A percentile compares a stretch with the other conserved stretches of the same genome.
Conservation (phyloP, 768 basidiomycete genomes). For the Pulveroboletus ravenelii region DNA sequence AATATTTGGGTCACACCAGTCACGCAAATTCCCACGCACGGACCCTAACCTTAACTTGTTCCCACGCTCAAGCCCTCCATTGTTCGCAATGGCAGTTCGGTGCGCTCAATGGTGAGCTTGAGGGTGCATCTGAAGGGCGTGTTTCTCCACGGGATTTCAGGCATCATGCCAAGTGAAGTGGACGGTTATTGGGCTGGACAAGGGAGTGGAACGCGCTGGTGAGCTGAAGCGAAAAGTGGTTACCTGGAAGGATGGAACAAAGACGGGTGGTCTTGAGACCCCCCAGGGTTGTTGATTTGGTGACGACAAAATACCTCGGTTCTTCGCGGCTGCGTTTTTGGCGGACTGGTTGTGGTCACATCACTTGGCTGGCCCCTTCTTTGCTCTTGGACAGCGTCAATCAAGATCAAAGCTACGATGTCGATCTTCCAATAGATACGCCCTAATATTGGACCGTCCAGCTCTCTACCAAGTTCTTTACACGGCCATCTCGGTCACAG, state of each 20-base stretch:
- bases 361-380: neutral
- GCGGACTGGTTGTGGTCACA: neutral
- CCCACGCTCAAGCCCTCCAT: slow-evolving; percentile 29
- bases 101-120: slow-evolving; percentile 1
- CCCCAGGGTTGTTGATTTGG: slow-evolving; percentile 15
- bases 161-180: neutral
- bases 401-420: neutral
- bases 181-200: neutral
- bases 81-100: slow-evolving; percentile 10
- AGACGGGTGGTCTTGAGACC: slow-evolving; percentile 25
- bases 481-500: neutral
- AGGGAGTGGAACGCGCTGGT: neutral
- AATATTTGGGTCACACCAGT: slow-evolving; percentile 36
- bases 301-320: slow-evolving; percentile 8
- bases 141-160: neutral
- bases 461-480: no score
- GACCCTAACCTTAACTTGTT: slow-evolving; percentile 39
- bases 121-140: neutral
- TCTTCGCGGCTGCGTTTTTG: slow-evolving; percentile 1
- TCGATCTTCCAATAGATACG: neutral
- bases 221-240: neutral
- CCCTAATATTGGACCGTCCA: no score
- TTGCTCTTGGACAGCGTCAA: neutral
- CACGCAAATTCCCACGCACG: slow-evolving; percentile 39
- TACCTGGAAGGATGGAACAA: slow-evolving; percentile 1